Conservation (phyloP, 176 grass and related monocot genomes). For the Guadua angustifolia region DNA sequence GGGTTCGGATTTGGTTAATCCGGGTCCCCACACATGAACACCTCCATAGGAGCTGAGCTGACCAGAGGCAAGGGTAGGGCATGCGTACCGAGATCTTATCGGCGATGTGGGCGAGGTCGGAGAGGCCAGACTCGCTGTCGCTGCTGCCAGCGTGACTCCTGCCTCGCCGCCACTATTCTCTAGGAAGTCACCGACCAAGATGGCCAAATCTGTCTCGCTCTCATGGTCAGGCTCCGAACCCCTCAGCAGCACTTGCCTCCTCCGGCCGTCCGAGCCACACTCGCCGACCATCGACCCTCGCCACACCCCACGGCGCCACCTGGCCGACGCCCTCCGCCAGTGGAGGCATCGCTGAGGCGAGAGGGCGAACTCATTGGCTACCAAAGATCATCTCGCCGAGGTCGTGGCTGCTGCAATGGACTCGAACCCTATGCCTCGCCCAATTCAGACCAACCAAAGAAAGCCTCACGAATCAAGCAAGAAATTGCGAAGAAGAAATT, state of each 20-base stretch:
- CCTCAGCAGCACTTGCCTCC: conserved; percentile 27
- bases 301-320: conserved; percentile 30
- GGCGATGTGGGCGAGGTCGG: conserved; percentile 2
- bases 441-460: background rate
- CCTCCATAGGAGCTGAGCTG: background rate
- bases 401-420: too few relatives aligned
- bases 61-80: background rate
- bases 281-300: background rate
- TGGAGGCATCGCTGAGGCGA: conserved; percentile 48
- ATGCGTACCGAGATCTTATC: conserved; percentile 68
- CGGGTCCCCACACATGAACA: too few relatives aligned
- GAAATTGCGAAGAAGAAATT: conserved; percentile 11
- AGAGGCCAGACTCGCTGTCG: conserved; percentile 61
- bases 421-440: too few relatives aligned
- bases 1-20: too few relatives aligned
- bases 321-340: conserved; percentile 43
- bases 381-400: conserved; percentile 53
- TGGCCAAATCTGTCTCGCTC: conserved; percentile 74
- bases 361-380: conserved; percentile 69
- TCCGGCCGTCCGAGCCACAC: conserved; percentile 41
- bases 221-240: conserved; percentile 61
- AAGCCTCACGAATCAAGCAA: background rate
- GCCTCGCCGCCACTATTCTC: conserved; percentile 64
- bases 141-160: conserved; percentile 31
- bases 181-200: conserved; percentile 85